Base-by-base conservation (phyloP, 2,329 filamentous ascomycete genomes). In the Fonsecaea nubica region DNA sequence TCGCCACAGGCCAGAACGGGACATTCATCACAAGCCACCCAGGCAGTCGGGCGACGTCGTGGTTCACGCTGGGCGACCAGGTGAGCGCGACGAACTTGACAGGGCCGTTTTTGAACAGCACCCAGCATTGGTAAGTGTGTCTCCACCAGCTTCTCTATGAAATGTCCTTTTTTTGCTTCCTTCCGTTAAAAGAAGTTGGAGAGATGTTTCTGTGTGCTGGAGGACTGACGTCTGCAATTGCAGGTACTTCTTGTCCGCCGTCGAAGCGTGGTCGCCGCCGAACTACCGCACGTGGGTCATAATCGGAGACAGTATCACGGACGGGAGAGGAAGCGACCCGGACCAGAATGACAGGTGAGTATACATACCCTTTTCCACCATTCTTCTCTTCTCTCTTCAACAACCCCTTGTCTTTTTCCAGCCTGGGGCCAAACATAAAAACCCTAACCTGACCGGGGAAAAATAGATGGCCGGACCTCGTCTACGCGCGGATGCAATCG, bases 231-330 rank as follows among this genome's bases (percentile, higher is more conserved):
- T 5, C 1, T 12, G 10, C n/a, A 25, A 76, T 73, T 55, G n/a
- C 30, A 82, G 86, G 86, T 89, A 87, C 76, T 87, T 88, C 69
- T 77, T 89, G 71, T 85, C 82, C 40, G 82, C 82, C 4, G 74
- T 90, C 8, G 86, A 89, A 74, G 86, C 81, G n/a, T 84, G 80
- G 77, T 75, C 81, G 0, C 81, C 84, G 0, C 75, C 69, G 2
- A 66, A 80, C 32, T 73, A 79, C 9, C 74, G 81, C 63, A 79
- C 82, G 3, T 77, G 89, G 45, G 77, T 84, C 12, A 81, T 90
- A 53, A 78, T 92, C 52, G 84, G 87, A 1, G 85, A 92, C 75
- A 87, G 84, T 72, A 88, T 90, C 73, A 89, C 87, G 3, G 88
- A 90, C 72, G 88, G 88, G 10, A 81, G 86, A 32, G 86, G 86